Percentiles rank a stretch among this genome's conserved stretches.
Conservation (phyloP, 495 filamentous ascomycete species). For the Lasiosphaeris hirsuta region DNA sequence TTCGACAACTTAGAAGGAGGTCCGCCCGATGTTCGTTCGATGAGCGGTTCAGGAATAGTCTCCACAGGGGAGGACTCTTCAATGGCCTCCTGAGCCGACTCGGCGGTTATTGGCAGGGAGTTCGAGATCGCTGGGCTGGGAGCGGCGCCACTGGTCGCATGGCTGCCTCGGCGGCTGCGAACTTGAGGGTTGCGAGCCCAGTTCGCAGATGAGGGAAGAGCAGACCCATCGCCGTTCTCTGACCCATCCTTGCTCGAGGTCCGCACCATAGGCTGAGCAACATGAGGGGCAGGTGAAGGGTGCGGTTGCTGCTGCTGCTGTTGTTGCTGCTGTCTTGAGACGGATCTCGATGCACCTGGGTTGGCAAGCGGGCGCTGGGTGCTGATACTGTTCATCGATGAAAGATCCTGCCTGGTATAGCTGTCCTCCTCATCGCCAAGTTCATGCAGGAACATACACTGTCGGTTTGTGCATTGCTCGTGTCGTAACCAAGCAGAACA, state of each 20-base stretch:
- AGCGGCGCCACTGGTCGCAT: conserved; percentile 71
- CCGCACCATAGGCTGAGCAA: conserved; percentile 68
- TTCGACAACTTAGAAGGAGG: conserved; percentile 3
- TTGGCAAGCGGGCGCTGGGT: conserved; percentile 65
- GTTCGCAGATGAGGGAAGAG: conserved; percentile 85
- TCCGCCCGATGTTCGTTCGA: not conserved
- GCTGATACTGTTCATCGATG: conserved; percentile 85
- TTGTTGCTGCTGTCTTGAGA: conserved; percentile 49
- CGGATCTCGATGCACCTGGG: conserved; percentile 45
- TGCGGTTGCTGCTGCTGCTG: conserved; percentile 25
- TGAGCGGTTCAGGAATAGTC: conserved; percentile 9
- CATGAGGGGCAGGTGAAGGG: conserved; percentile 49
- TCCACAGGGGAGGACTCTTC: conserved; percentile 27
- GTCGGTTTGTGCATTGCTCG: conserved; percentile 87
- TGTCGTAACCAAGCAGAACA: conserved; percentile 94
- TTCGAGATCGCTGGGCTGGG: conserved; percentile 74
- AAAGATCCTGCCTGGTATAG: conserved; percentile 91
- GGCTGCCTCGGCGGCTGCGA: conserved; percentile 68
- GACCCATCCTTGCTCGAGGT: conserved; percentile 75
- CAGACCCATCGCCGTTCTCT: conserved; percentile 71
- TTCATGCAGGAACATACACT: conserved; percentile 97
- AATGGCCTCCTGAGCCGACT: conserved; percentile 34
- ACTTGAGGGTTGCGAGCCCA: conserved; percentile 83
- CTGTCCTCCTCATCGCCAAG: conserved; percentile 95
- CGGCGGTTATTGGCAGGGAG: conserved; percentile 53